Percentiles rank a stretch among this genome's conserved stretches.
Evolutionary conservation across 2,329 filamentous ascomycete species (phyloP).

Genomic region (Bipolaris oryzae): DNA sequence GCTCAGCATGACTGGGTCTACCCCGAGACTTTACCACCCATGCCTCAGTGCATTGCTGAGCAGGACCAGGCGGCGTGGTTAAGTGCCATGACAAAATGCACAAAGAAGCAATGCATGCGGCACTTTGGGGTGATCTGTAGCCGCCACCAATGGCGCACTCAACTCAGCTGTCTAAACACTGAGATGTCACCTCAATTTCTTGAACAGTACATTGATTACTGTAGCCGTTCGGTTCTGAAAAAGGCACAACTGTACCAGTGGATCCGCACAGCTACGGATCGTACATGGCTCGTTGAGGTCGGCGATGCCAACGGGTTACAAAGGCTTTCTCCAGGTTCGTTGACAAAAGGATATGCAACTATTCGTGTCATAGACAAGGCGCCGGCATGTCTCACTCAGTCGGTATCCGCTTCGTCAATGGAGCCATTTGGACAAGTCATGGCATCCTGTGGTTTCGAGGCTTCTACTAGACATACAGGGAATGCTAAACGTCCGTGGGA

Average conservation of each 20-base stretch:
- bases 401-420: slow-evolving; percentile 22
- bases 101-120: slow-evolving; percentile 33
- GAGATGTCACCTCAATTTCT: slow-evolving; percentile 37
- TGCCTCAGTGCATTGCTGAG: slow-evolving; percentile 47
- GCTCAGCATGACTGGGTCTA: slow-evolving; percentile 38
- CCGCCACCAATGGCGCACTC: slow-evolving; percentile 43
- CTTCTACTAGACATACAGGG: slow-evolving; percentile 37
- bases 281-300: slow-evolving; percentile 43
- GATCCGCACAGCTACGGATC: slow-evolving; percentile 33
- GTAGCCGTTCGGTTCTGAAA: slow-evolving; percentile 41
- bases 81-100: slow-evolving; percentile 41
- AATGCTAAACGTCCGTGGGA: slow-evolving; percentile 44
- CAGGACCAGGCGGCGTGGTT: slow-evolving; percentile 43
- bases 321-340: slow-evolving; percentile 32
- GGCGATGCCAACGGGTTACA: slow-evolving; percentile 39
- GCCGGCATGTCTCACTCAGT: slow-evolving; percentile 37
- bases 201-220: slow-evolving; percentile 33
- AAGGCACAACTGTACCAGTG: slow-evolving; percentile 43
- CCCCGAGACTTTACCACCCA: slow-evolving; percentile 41
- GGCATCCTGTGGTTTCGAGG: slow-evolving; percentile 40
- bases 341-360: slow-evolving; percentile 33
- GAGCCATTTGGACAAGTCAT: slow-evolving; percentile 40
- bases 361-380: slow-evolving; percentile 31
- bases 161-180: slow-evolving; percentile 41
- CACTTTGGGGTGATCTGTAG: slow-evolving; percentile 44